Evolutionary conservation across 129 eudicot genomes (phyloP), one percentile per base, ranked within the genome.

Genomic region (Escallonia herrerae): DNA sequence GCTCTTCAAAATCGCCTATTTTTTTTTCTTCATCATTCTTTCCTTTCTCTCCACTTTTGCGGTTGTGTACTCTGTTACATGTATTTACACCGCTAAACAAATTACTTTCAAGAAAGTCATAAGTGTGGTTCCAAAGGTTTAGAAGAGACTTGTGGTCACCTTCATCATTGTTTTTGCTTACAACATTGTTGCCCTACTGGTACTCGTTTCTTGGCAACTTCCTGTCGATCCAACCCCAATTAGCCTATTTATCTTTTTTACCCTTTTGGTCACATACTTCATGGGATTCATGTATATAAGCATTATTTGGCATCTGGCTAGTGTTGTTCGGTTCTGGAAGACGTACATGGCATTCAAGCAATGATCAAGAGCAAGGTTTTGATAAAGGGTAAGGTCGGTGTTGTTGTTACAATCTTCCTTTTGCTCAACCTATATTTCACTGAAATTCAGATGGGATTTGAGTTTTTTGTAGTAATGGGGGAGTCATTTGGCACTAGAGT

Each of bases 281-380:
- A 48, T 53, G 9, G 48, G 59, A n/a, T 77, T 80, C 22, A 52
- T 77, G 12, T 84, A 74, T 14, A 71, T 80, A 3, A 72, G 81
- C 47, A 71, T 80, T 4, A 11, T 84, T 4, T 77, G 86, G 83
- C 79, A 77, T 44, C 71, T 84, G 71, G 86, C 86, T 4, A 71
- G 83, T 8, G 83, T 84, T 22, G 47, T 84, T 80, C 90, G 4
- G 90, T 84, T 22, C 49, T 80, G 55, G 90, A 84, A 71, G 76
- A 80, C 5, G 64, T 15, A 40, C 77, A 74, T 42, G 90, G 90
- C 48, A 54, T 84, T 40, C 67, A 67, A 64, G 86, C 90, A 33
- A 73, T 84, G 81, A 13, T 64, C 43, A 84, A 84, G 77, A 80
- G 86, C 81, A 84, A 54, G 53, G 56, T 38, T 7, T 61, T 80